Conservation (phyloP, 495 filamentous ascomycete species). For the Symbiotaphrina buchneri region DNA sequence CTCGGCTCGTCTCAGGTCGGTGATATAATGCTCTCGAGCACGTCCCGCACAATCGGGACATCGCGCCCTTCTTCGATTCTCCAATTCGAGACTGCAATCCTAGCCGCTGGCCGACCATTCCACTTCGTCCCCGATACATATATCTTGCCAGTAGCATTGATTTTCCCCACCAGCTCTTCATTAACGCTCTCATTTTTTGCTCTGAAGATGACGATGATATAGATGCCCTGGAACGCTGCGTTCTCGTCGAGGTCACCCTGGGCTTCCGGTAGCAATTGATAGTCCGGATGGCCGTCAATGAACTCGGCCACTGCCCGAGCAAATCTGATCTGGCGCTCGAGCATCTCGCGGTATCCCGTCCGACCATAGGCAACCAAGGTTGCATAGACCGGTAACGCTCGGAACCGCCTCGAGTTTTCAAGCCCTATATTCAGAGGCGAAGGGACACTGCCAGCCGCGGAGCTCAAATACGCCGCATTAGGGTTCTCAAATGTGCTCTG, state of each 20-base stretch:
- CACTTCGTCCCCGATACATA: slow-evolving; percentile 71
- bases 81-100: slow-evolving; percentile 78
- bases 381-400: slow-evolving; percentile 74
- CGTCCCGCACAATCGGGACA: slow-evolving; percentile 22
- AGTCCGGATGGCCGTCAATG: slow-evolving; percentile 31
- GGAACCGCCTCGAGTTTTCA: slow-evolving; percentile 80
- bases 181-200: slow-evolving; percentile 51
- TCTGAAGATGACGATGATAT: slow-evolving; percentile 61
- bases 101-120: slow-evolving; percentile 43
- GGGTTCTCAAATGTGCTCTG: slow-evolving; percentile 56
- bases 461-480: slow-evolving; percentile 61
- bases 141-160: slow-evolving; percentile 53
- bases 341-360: slow-evolving; percentile 44
- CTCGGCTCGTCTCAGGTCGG: no score
- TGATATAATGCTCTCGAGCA: no score
- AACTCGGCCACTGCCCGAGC: slow-evolving; percentile 42
- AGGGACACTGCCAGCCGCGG: slow-evolving; percentile 26
- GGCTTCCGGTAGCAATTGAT: slow-evolving; percentile 37
- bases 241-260: no score
- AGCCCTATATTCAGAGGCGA: slow-evolving; percentile 76
- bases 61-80: slow-evolving; percentile 34
- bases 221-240: slow-evolving; percentile 16
- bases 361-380: slow-evolving; percentile 54
- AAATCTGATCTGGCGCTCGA: slow-evolving; percentile 46
- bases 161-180: slow-evolving; percentile 32